Percentiles rank a stretch among this genome's conserved stretches.
phyloP scores from a whole-genome alignment of 2,329 filamentous ascomycete species.

The Aspergillus tamarii region DNA sequence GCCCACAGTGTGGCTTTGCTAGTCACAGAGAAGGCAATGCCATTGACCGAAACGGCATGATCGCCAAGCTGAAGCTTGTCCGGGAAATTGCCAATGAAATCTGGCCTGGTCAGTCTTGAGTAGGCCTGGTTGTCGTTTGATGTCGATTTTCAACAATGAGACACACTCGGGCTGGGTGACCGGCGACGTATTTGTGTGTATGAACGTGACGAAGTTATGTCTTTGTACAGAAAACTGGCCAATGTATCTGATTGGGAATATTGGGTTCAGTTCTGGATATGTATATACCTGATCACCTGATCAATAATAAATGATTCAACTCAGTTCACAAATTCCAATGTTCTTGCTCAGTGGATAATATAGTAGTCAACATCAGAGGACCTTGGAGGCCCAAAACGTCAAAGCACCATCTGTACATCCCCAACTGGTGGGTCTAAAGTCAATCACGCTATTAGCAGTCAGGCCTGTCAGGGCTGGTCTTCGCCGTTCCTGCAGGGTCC shows the following conservation, averaged over 20 bases:
- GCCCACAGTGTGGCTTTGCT: conserved; percentile 74
- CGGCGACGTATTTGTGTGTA: background rate
- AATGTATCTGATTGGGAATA: background rate
- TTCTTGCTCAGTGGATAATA: background rate
- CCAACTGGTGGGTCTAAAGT: background rate
- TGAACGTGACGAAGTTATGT: conserved; percentile 1
- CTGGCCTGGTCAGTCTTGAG: conserved; percentile 62
- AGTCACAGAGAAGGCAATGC: conserved; percentile 75
- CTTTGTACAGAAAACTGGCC: background rate
- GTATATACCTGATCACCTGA: background rate
- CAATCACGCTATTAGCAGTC: background rate
- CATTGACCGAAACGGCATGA: conserved; percentile 70
- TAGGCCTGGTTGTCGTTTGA: background rate
- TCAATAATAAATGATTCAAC: background rate
- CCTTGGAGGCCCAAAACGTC: background rate
- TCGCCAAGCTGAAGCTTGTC: conserved; percentile 71
- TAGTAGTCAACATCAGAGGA: background rate
- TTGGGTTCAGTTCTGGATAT: background rate
- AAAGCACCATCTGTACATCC: background rate
- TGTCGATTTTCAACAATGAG: conserved; percentile 20
- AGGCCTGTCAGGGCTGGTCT: background rate
- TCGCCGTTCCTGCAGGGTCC: background rate
- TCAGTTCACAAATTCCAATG: background rate
- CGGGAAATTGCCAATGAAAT: conserved; percentile 73
- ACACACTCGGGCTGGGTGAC: background rate